Evolutionary conservation across 352 stramenopile genomes (phyloP), one percentile per base, ranked within the genome.

Genomic region (Globisporangium yorkense): DNA sequence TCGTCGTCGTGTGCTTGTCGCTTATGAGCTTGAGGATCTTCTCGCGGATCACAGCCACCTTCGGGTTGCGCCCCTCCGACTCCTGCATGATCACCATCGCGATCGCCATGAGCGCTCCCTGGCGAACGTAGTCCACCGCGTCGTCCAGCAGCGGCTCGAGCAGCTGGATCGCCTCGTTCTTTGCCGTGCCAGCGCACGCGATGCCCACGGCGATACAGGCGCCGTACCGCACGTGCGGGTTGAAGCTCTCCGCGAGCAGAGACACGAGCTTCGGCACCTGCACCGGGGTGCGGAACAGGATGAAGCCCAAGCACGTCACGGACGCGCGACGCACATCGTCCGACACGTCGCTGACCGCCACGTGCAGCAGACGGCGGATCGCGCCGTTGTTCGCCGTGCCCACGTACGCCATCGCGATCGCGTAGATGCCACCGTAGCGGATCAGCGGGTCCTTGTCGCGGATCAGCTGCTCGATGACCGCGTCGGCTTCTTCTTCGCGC

Each of bases 1-100:
- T 96, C 12, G 96, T 99, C 48, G 90, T 98, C 72, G 98, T 92
- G 70, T 99, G 96, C 76, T 99, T 99, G 77, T 99, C 96, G 45
- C 84, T 91, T 41, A 99, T 92, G 27, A 92, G 67, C 84, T 92
- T 98, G 71, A 85, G 70, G 57, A 87, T 88, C 66, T 92, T 94
- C 33, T 77, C 83, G 20, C 81, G 87, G 49, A 93, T 92, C 59
- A 96, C 80, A 35, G 84, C 72, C 39, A 92, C 85, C 71, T 93
- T 95, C 44, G 80, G 72, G 67, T 92, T 92, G 43, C 81, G 78
- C 24, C 83, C 87, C 59, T 92, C 84, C 47, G 85, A 97, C 67
- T 98, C 92, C 77, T 99, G 96, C 96, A 99, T 99, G 60, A 99
- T 90, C 63, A 99, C 96, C 93, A 99, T 98, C 20, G 97, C 87